phyloP scores from a whole-genome alignment of 768 basidiomycete species.

The Tulasnella sp. region DNA sequence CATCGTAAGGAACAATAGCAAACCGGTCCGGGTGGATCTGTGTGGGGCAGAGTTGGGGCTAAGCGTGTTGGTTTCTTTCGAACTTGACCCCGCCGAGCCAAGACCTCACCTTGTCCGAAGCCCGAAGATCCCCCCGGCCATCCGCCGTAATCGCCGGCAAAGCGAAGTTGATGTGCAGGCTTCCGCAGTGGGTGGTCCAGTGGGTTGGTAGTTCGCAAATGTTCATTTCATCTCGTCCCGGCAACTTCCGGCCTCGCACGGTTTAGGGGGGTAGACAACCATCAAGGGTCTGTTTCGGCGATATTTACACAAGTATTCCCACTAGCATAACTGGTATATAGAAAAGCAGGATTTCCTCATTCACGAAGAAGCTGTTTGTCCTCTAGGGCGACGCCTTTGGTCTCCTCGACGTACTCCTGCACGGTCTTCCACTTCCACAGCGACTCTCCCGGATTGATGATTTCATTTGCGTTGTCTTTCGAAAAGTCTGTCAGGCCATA shows the following conservation, averaged over 20 bases:
- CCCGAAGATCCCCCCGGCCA: background rate
- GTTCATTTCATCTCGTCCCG: too few relatives aligned
- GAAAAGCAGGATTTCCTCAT: background rate
- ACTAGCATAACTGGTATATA: too few relatives aligned
- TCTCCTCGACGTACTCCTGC: conserved; percentile 28
- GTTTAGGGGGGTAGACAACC: too few relatives aligned
- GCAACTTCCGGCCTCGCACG: too few relatives aligned
- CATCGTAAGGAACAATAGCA: background rate
- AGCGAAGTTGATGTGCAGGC: background rate
- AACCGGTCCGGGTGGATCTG: background rate
- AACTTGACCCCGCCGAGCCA: background rate
- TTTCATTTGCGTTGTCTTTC: conserved; percentile 31
- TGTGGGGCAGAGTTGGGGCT: background rate
- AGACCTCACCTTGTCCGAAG: background rate
- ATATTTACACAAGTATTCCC: too few relatives aligned
- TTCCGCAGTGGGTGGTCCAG: too few relatives aligned
- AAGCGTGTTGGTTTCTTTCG: background rate
- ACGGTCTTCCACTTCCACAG: conserved; percentile 33
- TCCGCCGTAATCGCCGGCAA: background rate
- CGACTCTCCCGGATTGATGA: conserved; percentile 32
- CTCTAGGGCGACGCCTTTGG: background rate
- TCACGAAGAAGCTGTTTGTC: background rate
- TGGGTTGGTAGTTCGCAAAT: too few relatives aligned
- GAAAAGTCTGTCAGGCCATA: conserved; percentile 31
- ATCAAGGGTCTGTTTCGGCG: too few relatives aligned